Percentiles rank a stretch among this genome's conserved stretches.
These are phyloP conservation scores for Penicillium sp. DNA, from an alignment of 2,329 filamentous ascomycete species.

Conservation along the genomic window DNA sequence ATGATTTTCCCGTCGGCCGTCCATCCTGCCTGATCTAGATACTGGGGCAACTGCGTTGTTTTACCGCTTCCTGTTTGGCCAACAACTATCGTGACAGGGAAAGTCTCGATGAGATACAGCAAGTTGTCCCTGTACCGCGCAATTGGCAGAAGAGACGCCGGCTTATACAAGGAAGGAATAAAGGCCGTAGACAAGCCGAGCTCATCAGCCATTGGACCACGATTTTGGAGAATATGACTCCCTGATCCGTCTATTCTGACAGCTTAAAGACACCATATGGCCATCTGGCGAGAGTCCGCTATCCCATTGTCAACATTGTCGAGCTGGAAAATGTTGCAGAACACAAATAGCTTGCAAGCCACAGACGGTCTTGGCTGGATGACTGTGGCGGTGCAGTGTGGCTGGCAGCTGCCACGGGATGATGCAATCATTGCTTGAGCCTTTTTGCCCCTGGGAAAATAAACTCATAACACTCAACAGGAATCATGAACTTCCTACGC, in stretches of 20 bases:
- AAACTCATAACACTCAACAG: not conserved
- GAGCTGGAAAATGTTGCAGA: not conserved
- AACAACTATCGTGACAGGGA: slow-evolving; percentile 80
- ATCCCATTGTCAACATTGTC: not conserved
- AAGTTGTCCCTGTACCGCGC: slow-evolving; percentile 74
- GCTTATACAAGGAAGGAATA: slow-evolving; percentile 83
- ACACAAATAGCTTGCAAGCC: not conserved
- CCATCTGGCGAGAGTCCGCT: not conserved
- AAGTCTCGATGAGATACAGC: slow-evolving; percentile 80
- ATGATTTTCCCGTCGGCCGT: slow-evolving; percentile 77
- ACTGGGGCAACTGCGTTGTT: slow-evolving; percentile 93
- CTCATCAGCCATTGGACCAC: slow-evolving; percentile 38
- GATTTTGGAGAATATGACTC: not conserved
- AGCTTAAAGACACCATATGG: not conserved
- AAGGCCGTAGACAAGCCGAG: slow-evolving; percentile 45
- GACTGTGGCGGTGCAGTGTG: not conserved
- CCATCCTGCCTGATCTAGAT: slow-evolving; percentile 84
- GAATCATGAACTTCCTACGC: not conserved
- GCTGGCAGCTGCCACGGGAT: not conserved
- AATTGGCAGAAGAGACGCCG: slow-evolving; percentile 78
- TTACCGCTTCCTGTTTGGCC: slow-evolving; percentile 95
- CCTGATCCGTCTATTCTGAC: not conserved
- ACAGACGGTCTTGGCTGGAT: not conserved
- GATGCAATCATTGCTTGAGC: not conserved
- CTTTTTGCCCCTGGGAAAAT: not conserved